These are phyloP conservation scores for Litsea cubeba DNA, from an alignment of 164 flowering plant genomes.

Conservation along the genomic window DNA sequence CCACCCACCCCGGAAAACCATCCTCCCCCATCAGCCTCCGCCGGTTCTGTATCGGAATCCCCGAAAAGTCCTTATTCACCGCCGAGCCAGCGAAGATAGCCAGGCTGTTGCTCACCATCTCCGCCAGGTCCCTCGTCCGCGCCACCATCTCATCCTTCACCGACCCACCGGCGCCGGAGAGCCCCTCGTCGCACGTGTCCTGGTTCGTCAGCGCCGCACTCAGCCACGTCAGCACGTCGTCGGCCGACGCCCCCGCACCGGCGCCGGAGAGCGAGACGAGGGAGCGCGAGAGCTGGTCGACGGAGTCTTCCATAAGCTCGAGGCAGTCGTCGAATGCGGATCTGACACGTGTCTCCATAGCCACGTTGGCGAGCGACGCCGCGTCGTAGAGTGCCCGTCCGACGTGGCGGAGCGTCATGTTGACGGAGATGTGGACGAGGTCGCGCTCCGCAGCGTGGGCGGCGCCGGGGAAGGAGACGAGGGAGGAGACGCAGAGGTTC, in stretches of 20 bases:
- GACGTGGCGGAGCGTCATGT: constrained; percentile 65
- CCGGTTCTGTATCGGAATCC: constrained; percentile 66
- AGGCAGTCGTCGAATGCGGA: constrained; percentile 74
- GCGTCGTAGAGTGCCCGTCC: constrained; percentile 52
- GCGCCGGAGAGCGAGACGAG: constrained; percentile 29
- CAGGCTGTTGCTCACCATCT: constrained; percentile 59
- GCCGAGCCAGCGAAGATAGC: constrained; percentile 42
- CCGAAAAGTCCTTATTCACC: constrained; percentile 44
- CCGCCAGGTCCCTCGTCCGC: constrained; percentile 34
- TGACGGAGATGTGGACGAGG: constrained; percentile 76
- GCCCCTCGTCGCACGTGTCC: constrained; percentile 90
- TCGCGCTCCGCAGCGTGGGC: constrained; percentile 48
- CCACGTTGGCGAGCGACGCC: constrained; percentile 29
- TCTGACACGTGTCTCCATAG: constrained; percentile 53
- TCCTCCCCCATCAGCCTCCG: constrained; percentile 26
- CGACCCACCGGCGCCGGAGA: constrained; percentile 24
- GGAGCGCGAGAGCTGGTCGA: constrained; percentile 58
- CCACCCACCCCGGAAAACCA: constrained; percentile 65
- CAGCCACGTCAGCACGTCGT: constrained; percentile 90
- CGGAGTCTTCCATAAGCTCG: constrained; percentile 77
- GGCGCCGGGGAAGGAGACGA: constrained; percentile 74
- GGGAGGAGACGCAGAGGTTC: constrained; percentile 60
- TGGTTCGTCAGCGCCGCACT: constrained; percentile 90
- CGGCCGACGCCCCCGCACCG: constrained; percentile 10
- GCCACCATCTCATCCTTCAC: constrained; percentile 31